These are phyloP conservation scores for Curvularia sp. DNA, from an alignment of 2,329 filamentous ascomycete species.

Conservation along the genomic window DNA sequence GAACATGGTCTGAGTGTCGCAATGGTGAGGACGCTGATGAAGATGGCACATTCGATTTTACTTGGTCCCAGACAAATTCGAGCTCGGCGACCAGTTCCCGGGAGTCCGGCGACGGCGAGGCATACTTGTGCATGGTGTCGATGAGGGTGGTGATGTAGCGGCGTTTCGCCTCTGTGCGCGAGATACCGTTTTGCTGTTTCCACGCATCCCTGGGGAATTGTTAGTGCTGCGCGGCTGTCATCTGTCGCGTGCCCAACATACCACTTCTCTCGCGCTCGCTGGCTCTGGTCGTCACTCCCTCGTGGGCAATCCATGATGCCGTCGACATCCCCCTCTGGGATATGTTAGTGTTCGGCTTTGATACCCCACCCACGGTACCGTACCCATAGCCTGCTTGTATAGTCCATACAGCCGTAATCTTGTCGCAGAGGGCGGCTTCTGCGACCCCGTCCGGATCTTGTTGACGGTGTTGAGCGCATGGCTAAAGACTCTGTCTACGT, in stretches of 20 bases:
- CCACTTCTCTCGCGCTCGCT: constrained; percentile 72
- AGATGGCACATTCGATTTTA: constrained; percentile 80
- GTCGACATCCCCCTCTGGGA: constrained; percentile 85
- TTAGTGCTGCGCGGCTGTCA: neutral
- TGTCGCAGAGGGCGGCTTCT: constrained; percentile 83
- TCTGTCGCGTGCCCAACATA: constrained; percentile 61
- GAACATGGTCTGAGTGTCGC: constrained; percentile 47
- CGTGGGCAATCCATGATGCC: constrained; percentile 87
- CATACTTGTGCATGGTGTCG: constrained; percentile 95
- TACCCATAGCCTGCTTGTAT: constrained; percentile 96
- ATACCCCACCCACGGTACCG: constrained; percentile 16
- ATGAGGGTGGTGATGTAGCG: constrained; percentile 93
- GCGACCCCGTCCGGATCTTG: constrained; percentile 92
- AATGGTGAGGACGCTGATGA: constrained; percentile 59
- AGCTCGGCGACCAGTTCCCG: constrained; percentile 88
- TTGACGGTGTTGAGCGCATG: constrained; percentile 99
- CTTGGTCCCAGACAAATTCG: constrained; percentile 99
- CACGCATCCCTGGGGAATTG: constrained; percentile 76
- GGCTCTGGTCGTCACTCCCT: constrained; percentile 59
- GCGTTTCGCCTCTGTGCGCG: constrained; percentile 90
- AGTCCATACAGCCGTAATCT: constrained; percentile 93
- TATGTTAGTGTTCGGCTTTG: constrained; percentile 19
- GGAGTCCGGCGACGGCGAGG: constrained; percentile 82
- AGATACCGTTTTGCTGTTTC: constrained; percentile 84
- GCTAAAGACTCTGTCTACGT: constrained; percentile 91